These are phyloP conservation scores for Imleria badia DNA, from an alignment of 768 basidiomycete genomes.

Conservation along the genomic window DNA sequence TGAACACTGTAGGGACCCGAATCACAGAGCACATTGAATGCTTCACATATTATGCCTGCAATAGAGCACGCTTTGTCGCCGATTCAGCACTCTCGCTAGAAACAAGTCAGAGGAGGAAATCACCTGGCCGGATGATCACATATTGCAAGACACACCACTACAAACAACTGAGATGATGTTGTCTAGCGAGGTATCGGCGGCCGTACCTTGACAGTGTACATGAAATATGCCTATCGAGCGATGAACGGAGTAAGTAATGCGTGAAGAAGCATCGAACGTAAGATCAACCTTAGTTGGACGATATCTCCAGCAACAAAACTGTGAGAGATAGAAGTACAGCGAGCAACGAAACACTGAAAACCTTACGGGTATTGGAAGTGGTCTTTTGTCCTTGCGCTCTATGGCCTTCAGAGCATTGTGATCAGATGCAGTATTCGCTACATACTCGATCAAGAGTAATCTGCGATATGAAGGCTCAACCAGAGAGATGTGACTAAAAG, in stretches of 20 bases:
- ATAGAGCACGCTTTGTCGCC: slow-evolving; percentile 44
- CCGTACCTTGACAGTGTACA: slow-evolving; percentile 79
- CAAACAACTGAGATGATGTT: not conserved
- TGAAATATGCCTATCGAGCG: slow-evolving; percentile 68
- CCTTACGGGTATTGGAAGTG: slow-evolving; percentile 67
- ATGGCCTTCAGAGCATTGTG: slow-evolving; percentile 68
- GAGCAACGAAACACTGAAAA: not conserved
- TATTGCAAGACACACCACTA: slow-evolving; percentile 92
- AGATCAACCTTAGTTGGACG: slow-evolving; percentile 68
- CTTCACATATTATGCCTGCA: slow-evolving; percentile 76
- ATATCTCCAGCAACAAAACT: slow-evolving; percentile 84
- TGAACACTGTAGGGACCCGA: slow-evolving; percentile 55
- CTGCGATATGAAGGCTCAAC: slow-evolving; percentile 35
- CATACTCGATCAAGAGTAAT: slow-evolving; percentile 80
- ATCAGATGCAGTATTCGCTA: slow-evolving; percentile 64
- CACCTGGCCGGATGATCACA: slow-evolving; percentile 66
- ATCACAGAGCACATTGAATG: slow-evolving; percentile 66
- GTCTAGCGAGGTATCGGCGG: not conserved
- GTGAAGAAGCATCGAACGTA: not conserved
- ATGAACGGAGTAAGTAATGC: slow-evolving; percentile 7
- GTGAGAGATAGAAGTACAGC: not conserved
- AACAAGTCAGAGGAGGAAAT: not conserved
- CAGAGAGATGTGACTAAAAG: not conserved
- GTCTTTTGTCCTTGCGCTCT: slow-evolving; percentile 73
- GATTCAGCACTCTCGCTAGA: slow-evolving; percentile 5